phyloP scores from a whole-genome alignment of 345 rosid genomes.

The Citrus reticulata region DNA sequence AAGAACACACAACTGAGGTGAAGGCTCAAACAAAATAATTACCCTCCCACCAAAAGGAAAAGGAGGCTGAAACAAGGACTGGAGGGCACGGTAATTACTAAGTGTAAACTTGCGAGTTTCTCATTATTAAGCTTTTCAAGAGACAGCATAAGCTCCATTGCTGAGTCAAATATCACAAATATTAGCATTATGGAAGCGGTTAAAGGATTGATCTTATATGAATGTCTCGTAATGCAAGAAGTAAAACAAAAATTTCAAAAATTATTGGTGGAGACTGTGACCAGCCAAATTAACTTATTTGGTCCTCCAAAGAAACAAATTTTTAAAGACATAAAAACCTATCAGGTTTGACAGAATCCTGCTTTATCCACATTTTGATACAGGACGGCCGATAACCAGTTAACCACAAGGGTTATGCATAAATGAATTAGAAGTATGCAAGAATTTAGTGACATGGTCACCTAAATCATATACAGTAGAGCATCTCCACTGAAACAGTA shows the following conservation, averaged over 20 bases:
- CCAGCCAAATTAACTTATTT: background rate
- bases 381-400: background rate
- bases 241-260: background rate
- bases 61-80: background rate
- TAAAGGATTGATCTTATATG: background rate
- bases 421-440: too few species aligned
- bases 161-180: slow-evolving; percentile 22
- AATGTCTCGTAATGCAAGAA: background rate
- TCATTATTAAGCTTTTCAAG: slow-evolving; percentile 55
- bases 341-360: background rate
- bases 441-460: background rate
- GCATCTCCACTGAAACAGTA: background rate
- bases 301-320: background rate
- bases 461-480: too few species aligned
- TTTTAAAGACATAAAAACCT: background rate
- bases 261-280: background rate
- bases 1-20: too few species aligned
- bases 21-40: too few species aligned
- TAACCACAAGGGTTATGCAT: background rate
- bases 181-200: background rate
- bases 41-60: background rate
- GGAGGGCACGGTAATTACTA: slow-evolving; percentile 17
- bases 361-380: background rate
- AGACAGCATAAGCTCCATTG: slow-evolving; percentile 56
- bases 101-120: slow-evolving; percentile 43